Base-by-base conservation (phyloP, 2,329 filamentous ascomycete genomes). In the Blastomyces silverae region DNA sequence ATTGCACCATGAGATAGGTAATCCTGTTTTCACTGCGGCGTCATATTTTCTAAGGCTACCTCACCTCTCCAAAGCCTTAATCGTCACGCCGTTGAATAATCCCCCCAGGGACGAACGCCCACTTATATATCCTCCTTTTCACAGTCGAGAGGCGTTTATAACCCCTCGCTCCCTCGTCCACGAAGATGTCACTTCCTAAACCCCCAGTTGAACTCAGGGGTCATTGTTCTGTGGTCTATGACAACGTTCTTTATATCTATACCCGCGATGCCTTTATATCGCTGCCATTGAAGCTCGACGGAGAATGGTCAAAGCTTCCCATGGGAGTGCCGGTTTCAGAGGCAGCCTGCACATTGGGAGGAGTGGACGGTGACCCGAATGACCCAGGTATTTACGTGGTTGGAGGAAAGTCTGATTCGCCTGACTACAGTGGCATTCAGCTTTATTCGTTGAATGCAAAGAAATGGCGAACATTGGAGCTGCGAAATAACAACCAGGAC, bases 211-310 rank as follows among this genome's bases (percentile, higher is more conserved):
- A 87, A 67, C 80, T 97, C 74, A 84, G 87, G 75, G 86, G 88
- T 77, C 87, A 90, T 72, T 97, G 93, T 78, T 91, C 92, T 65
- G 85, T 89, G 72, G 84, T 97, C 67, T 82, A 90, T 79, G 82
- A 92, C 73, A 87, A 92, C 75, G 91, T 87, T 15, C 85, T 97
- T 63, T 97, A 95, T 79, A 87, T 89, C 57, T 96, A 91, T 76
- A 90, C 91, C 6, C 78, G 86, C 10, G 78, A 85, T 58, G 89
- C 86, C 37, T 92, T 97, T 71, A 85, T 92, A 74, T 89, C 89
- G 10, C 78, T 97, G 68, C 77, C 82, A 15, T 78, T 97, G 68
- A 78, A 84, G 67, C 77, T 86, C 69, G 89, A 89, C 61, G 89
- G 86, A 60, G 78, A 85, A 78, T 97, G 93, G 93, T 79, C 83